phyloP scores from a whole-genome alignment of 2,329 filamentous ascomycete species.

The Fusarium foetens region DNA sequence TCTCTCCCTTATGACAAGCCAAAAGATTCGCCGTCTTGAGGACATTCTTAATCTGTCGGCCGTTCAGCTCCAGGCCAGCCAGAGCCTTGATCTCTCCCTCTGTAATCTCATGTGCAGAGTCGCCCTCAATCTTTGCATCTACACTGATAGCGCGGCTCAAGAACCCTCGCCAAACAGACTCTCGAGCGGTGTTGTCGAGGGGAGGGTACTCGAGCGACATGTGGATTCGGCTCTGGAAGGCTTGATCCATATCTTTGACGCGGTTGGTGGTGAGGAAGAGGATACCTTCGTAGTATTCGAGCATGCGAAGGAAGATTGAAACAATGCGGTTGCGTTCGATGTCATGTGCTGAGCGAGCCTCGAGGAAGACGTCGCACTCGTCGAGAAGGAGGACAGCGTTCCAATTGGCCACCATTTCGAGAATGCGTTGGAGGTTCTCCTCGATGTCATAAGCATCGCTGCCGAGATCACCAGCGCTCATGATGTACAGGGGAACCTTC shows the following conservation, averaged over 20 bases:
- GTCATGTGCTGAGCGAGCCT: slow-evolving; percentile 49
- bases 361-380: slow-evolving; percentile 57
- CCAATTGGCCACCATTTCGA: slow-evolving; percentile 74
- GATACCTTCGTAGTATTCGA: slow-evolving; percentile 61
- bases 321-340: slow-evolving; percentile 50
- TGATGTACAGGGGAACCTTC: slow-evolving; percentile 60
- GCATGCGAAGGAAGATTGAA: slow-evolving; percentile 54
- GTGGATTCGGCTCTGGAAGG: slow-evolving; percentile 61
- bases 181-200: slow-evolving; percentile 51
- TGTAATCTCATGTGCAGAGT: slow-evolving; percentile 45
- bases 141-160: slow-evolving; percentile 46
- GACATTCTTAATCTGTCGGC: slow-evolving; percentile 63
- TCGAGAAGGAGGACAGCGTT: slow-evolving; percentile 52
- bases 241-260: slow-evolving; percentile 56
- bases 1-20: slow-evolving; percentile 47
- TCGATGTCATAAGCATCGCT: slow-evolving; percentile 73
- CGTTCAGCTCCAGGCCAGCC: slow-evolving; percentile 56
- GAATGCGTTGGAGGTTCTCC: slow-evolving; percentile 59
- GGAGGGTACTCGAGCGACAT: slow-evolving; percentile 59
- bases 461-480: slow-evolving; percentile 76
- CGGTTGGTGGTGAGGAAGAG: slow-evolving; percentile 62
- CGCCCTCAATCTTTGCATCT: slow-evolving; percentile 34
- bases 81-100: slow-evolving; percentile 50
- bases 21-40: slow-evolving; percentile 52
- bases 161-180: slow-evolving; percentile 55